Evolutionary conservation across 306 rosid genomes (phyloP), one percentile per base, ranked within the genome.

Genomic region (Chamaecrista fasciculata): DNA sequence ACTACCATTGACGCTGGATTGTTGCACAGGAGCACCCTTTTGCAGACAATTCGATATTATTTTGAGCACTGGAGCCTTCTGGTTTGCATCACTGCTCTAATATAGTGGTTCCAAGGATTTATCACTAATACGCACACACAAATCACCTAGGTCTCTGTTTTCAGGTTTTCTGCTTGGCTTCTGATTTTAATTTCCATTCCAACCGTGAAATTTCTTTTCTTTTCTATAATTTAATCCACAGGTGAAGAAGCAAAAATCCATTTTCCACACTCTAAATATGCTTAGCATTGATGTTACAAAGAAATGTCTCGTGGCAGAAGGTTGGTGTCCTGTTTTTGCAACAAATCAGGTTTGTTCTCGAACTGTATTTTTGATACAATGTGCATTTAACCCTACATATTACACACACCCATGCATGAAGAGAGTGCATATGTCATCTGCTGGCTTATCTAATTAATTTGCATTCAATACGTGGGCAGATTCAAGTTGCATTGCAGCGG

Each of bases 291-390:
- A 89, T 78, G 95, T 92, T 66, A 87, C 96, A 44, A 89, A 69
- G 78, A 87, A 87, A 82, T 92, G 96, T 66, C 95, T 92, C 72
- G 89, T 89, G 65, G 95, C 92, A 9, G 95, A 89, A 81, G 96
- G 95, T 62, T 92, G 98, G 98, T 87, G 88, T 79, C 95, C 96
- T 55, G 78, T 89, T 72, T 84, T 77, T 66, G 96, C 96, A 29
- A 74, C 91, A 80, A 78, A 51, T 49, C 86, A 89, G 96, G 95
- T 92, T 74, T 71, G 82, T 63, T 39, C 49, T 78, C 53, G 70
- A 62, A 31, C 60, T 26, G 24, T 26, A 37, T 77, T 74, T 31
- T 20, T 62, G 20, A 48, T 70, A 37, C 7, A 40, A 62, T 68
- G 49, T 37, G 70, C 65, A 18, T 34, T 16, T 46, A 55, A 34